phyloP scores from a whole-genome alignment of 225 moss, liverwort and hornwort species.

The Rhytidiadelphus loreus region DNA sequence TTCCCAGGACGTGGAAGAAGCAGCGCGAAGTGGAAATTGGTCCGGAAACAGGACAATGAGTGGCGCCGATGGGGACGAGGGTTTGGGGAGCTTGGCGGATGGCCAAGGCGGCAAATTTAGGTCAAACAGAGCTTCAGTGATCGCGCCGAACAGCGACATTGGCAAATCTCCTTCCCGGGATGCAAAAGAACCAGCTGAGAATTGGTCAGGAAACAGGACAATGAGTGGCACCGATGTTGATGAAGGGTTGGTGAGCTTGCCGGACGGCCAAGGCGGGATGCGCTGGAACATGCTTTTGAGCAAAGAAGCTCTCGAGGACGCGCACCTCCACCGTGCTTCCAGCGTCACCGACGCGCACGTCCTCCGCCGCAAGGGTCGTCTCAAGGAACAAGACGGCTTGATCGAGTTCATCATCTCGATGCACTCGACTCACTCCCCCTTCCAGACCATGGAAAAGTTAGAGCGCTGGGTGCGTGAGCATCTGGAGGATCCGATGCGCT shows the following conservation, averaged over 20 bases:
- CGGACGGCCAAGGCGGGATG: slow-evolving; percentile 24
- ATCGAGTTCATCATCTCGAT: slow-evolving; percentile 93
- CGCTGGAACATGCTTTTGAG: slow-evolving; percentile 96
- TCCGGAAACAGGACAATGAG: neutral
- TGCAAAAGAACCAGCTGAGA: neutral
- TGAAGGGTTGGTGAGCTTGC: neutral
- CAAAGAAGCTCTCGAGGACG: slow-evolving; percentile 72
- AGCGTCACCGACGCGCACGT: slow-evolving; percentile 92
- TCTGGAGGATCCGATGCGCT: slow-evolving; percentile 72
- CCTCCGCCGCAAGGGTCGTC: slow-evolving; percentile 73
- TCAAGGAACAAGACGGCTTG: slow-evolving; percentile 91
- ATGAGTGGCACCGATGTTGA: neutral
- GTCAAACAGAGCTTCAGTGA: neutral
- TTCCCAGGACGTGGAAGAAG: neutral
- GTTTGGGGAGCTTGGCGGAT: neutral
- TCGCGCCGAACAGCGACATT: neutral
- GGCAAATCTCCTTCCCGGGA: neutral
- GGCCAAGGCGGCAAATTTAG: slow-evolving; percentile 7
- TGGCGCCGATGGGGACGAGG: neutral
- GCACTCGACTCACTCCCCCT: slow-evolving; percentile 84
- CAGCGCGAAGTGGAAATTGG: neutral
- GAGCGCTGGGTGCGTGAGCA: slow-evolving; percentile 91
- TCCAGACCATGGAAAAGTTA: slow-evolving; percentile 91
- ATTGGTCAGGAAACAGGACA: neutral
- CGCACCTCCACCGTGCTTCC: slow-evolving; percentile 74